phyloP scores from a whole-genome alignment of 768 basidiomycete genomes.

The Harrya chromipes region DNA sequence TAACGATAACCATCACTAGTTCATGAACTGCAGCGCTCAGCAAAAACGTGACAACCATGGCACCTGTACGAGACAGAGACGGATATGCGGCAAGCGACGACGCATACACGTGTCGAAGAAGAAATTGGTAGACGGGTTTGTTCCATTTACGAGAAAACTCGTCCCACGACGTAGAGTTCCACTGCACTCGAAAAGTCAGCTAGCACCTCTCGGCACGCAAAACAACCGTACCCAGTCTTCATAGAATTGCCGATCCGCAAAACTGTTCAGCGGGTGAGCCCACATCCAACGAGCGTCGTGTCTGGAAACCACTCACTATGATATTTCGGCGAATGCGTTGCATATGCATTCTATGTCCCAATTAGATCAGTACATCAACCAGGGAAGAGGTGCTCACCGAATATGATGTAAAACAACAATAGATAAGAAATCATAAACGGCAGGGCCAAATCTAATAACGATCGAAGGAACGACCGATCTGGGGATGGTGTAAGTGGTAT shows the following conservation, averaged over 20 bases:
- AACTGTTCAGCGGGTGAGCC: conserved; percentile 44
- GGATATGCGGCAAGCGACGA: conserved; percentile 74
- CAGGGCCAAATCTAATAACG: conserved; percentile 80
- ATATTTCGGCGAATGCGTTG: conserved; percentile 92
- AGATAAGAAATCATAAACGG: conserved; percentile 95
- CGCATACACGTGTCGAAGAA: conserved; percentile 93
- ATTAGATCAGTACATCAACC: conserved; percentile 1
- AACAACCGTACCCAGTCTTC: conserved; percentile 78
- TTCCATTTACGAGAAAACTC: conserved; percentile 99
- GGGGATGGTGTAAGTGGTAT: conserved; percentile 71
- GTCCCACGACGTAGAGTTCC: conserved; percentile 97
- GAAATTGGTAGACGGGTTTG: conserved; percentile 91
- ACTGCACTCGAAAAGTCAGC: conserved; percentile 40
- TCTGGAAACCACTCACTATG: conserved; percentile 53
- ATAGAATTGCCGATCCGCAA: conserved; percentile 97
- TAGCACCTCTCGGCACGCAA: neutral
- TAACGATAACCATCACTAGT: conserved; percentile 94
- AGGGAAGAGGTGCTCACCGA: conserved; percentile 44
- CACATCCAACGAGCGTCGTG: neutral
- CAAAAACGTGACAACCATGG: conserved; percentile 91
- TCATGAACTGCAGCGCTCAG: conserved; percentile 90
- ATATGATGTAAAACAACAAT: conserved; percentile 81
- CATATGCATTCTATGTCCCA: conserved; percentile 80
- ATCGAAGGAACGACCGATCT: conserved; percentile 70
- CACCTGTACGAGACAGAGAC: conserved; percentile 68